Evolutionary conservation across 106 monocot species (phyloP).

Genomic region (Allium fistulosum): DNA sequence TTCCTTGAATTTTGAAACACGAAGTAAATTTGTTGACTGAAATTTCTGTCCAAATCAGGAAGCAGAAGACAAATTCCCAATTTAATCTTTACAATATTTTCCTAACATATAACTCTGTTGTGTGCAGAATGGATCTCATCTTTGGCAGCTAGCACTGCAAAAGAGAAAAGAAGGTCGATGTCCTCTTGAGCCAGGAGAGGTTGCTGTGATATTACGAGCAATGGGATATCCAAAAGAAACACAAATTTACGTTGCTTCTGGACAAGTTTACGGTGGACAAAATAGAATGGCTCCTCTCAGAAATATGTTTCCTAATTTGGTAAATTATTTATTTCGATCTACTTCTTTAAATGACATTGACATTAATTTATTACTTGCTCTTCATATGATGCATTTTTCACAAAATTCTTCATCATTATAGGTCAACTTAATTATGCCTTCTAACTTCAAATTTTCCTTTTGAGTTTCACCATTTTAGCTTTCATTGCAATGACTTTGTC

Average conservation of each 20-base stretch:
- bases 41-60: too few species aligned
- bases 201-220: constrained; percentile 79
- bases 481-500: neutral
- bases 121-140: constrained; percentile 90
- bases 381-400: too few species aligned
- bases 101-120: neutral
- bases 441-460: neutral
- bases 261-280: constrained; percentile 92
- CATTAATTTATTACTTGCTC: too few species aligned
- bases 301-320: constrained; percentile 98
- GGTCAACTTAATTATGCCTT: neutral
- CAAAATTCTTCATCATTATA: neutral
- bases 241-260: constrained; percentile 98
- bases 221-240: constrained; percentile 98
- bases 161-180: constrained; percentile 97
- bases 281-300: constrained; percentile 94
- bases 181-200: constrained; percentile 94
- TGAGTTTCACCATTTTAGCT: neutral
- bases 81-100: too few species aligned
- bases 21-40: too few species aligned
- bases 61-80: neutral
- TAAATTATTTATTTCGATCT: constrained; percentile 11
- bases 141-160: constrained; percentile 85
- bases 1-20: neutral
- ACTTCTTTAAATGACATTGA: too few species aligned